phyloP scores from a whole-genome alignment of 2,329 filamentous ascomycete species.

The Trichoderma afroharzianum region DNA sequence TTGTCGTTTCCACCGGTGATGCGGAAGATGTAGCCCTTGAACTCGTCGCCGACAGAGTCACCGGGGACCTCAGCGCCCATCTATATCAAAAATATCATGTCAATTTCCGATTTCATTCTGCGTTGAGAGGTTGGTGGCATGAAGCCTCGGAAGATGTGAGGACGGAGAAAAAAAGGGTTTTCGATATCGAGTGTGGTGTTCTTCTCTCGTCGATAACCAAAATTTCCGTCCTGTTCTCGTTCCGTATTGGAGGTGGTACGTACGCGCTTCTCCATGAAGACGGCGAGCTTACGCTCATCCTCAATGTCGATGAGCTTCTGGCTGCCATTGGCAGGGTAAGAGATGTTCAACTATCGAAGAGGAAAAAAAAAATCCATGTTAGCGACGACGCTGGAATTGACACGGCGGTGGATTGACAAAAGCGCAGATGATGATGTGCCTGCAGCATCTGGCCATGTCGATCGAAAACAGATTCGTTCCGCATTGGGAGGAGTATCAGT shows the following conservation, averaged over 20 bases:
- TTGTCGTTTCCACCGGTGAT: slow-evolving; percentile 99
- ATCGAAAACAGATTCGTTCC: neutral
- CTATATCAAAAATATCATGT: slow-evolving; percentile 36
- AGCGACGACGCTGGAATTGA: slow-evolving; percentile 26
- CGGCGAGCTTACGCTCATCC: slow-evolving; percentile 97
- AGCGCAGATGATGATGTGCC: too few species aligned
- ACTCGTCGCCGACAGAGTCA: slow-evolving; percentile 96
- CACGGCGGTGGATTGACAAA: neutral
- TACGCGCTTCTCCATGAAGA: slow-evolving; percentile 98
- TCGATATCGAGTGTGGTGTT: slow-evolving; percentile 1
- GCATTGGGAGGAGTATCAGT: neutral
- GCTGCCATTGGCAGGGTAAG: slow-evolving; percentile 97
- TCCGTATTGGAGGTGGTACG: slow-evolving; percentile 35
- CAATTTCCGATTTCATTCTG: neutral
- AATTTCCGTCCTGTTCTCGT: slow-evolving; percentile 6
- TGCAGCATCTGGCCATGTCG: neutral
- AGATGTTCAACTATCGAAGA: slow-evolving; percentile 56
- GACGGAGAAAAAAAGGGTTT: neutral
- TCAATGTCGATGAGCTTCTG: slow-evolving; percentile 99
- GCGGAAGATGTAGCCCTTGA: slow-evolving; percentile 99
- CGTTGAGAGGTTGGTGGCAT: neutral
- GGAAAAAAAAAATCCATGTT: slow-evolving; percentile 23
- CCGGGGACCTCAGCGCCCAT: slow-evolving; percentile 91
- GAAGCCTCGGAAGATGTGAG: neutral
- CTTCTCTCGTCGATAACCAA: slow-evolving; percentile 15